These are phyloP conservation scores for Coriolopsis trogii DNA, from an alignment of 1,284 basidiomycete species.

Conservation along the genomic window DNA sequence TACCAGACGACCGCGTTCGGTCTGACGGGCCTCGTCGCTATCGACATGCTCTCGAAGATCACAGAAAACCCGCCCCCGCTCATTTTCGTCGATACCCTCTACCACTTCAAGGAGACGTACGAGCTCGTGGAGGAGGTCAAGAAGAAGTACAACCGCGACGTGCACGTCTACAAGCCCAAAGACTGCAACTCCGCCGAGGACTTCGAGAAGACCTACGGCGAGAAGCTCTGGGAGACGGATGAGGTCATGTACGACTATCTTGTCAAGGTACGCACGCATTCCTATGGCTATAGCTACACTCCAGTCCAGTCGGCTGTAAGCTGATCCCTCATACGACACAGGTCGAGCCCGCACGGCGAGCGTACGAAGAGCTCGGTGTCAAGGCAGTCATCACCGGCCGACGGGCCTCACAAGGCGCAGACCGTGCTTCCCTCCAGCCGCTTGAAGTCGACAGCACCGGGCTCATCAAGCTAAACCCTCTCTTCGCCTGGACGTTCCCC, in stretches of 20 bases:
- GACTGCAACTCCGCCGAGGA: constrained; percentile 71
- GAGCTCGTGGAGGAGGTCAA: constrained; percentile 84
- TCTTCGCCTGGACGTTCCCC: constrained; percentile 89
- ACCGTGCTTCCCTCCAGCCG: constrained; percentile 81
- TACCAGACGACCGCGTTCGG: constrained; percentile 96
- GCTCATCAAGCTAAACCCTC: constrained; percentile 92
- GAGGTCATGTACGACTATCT: constrained; percentile 91
- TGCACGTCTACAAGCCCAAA: constrained; percentile 83
- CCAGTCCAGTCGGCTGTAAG: too few species aligned
- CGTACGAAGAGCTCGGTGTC: constrained; percentile 83
- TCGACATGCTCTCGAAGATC: constrained; percentile 91
- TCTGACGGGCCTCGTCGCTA: constrained; percentile 87
- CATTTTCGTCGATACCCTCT: constrained; percentile 95
- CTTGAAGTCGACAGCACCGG: constrained; percentile 94
- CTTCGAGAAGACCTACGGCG: constrained; percentile 85
- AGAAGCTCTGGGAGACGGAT: constrained; percentile 87
- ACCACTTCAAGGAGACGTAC: constrained; percentile 95
- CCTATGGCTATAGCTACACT: too few species aligned
- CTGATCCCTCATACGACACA: constrained; percentile 32
- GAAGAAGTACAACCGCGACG: constrained; percentile 70
- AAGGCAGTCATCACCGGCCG: constrained; percentile 94
- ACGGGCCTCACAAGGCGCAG: constrained; percentile 89
- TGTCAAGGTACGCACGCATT: constrained; percentile 72
- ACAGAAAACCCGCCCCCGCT: constrained; percentile 65
- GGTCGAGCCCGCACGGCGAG: constrained; percentile 93